These are phyloP conservation scores for Diplocarpon mali DNA, from an alignment of 2,329 filamentous ascomycete genomes.

Conservation along the genomic window DNA sequence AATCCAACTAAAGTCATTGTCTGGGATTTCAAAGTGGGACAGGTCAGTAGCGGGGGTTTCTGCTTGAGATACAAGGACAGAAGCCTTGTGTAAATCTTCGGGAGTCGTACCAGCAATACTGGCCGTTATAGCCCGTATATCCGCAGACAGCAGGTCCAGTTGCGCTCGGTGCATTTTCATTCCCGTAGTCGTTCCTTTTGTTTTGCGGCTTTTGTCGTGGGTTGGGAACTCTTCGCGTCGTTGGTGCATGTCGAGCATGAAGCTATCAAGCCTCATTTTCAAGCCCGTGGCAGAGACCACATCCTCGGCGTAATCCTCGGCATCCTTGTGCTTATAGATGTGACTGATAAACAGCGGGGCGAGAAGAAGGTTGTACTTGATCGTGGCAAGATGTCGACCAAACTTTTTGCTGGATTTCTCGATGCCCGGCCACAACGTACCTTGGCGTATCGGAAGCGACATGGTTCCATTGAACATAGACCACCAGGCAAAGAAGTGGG, in stretches of 20 bases:
- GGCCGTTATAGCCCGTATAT: slow-evolving; percentile 87
- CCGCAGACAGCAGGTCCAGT: slow-evolving; percentile 80
- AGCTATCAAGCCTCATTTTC: slow-evolving; percentile 90
- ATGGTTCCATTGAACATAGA: slow-evolving; percentile 90
- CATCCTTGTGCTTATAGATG: slow-evolving; percentile 97
- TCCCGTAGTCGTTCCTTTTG: slow-evolving; percentile 70
- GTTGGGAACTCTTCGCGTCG: slow-evolving; percentile 85
- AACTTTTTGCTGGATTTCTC: slow-evolving; percentile 99
- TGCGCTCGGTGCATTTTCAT: slow-evolving; percentile 96
- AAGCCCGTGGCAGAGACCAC: slow-evolving; percentile 88
- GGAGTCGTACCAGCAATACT: slow-evolving; percentile 71
- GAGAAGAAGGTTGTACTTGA: slow-evolving; percentile 91
- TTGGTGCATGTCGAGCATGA: slow-evolving; percentile 94
- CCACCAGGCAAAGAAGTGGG: slow-evolving; percentile 98
- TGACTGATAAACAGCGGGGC: slow-evolving; percentile 92
- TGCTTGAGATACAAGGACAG: slow-evolving; percentile 40
- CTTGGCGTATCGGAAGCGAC: slow-evolving; percentile 89
- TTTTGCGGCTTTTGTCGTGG: slow-evolving; percentile 63
- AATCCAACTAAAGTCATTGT: slow-evolving; percentile 92
- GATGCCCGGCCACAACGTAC: slow-evolving; percentile 76
- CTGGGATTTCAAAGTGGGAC: slow-evolving; percentile 87
- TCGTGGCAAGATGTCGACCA: slow-evolving; percentile 88
- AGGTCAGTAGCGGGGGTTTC: slow-evolving; percentile 55
- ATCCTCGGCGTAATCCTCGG: slow-evolving; percentile 69
- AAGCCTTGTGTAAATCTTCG: slow-evolving; percentile 59